Base-by-base conservation (phyloP, 2,329 filamentous ascomycete species). In the Metarhizium guizhouense region DNA sequence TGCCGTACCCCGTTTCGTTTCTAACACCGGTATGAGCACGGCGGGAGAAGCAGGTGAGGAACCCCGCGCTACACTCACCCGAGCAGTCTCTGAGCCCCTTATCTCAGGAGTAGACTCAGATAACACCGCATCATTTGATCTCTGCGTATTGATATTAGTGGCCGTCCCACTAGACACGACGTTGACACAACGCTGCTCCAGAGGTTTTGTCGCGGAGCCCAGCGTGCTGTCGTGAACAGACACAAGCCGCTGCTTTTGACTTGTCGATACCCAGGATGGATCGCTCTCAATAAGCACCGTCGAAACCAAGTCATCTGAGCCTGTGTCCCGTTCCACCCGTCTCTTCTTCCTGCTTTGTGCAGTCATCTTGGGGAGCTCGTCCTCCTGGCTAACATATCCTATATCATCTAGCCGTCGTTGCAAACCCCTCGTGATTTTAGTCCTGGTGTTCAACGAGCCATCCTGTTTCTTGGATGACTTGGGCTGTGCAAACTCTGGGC, bases 221-320 rank as follows among this genome's bases (percentile, higher is more conserved):
- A 59, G 63, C 5, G 61, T 62, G 14, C 59, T 50, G 3, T 60
- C 18, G 1, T 62, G 54, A 14, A 68, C 54, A 30, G 61, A 62
- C 49, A 67, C 59, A 51, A 75, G 75, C 48, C 73, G 63, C 54
- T 65, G 58, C 60, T 68, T 71, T 55, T 75, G 71, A 49, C 71
- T 70, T 3, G 69, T 64, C 47, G 74, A 58, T 2, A 63, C 61
- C 63, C 54, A 68, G 65, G 54, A 73, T 65, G 6, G 68, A n/a
- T 68, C 62, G 45, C 59, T 60, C 29, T 62, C 59, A 43, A 65
- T 53, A 1, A 67, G 63, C 32, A 63, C 45, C 3, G 59, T 58
- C 8, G 59, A 55, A 10, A 54, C 48, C 18, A 52, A 40, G 7
- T 47, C 51, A 36, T 56, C 55, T 3, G 47, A 47, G 49, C 56